A percentile compares a stretch with the other conserved stretches of the same genome.
phyloP scores from a whole-genome alignment of 179 eudicot species.

The Silene noctiflora region DNA sequence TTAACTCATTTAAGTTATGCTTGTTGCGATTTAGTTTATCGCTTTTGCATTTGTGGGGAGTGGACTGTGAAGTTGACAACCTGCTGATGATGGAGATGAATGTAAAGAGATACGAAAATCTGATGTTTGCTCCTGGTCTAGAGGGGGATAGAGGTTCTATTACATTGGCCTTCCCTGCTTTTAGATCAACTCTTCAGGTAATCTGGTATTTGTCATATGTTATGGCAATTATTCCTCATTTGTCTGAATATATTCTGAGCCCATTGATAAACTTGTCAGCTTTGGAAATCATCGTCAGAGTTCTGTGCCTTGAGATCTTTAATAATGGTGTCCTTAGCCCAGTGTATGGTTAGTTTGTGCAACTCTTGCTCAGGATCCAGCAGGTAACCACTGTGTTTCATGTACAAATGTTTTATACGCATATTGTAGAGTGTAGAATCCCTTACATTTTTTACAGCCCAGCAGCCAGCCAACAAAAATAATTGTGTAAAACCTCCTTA shows the following conservation, averaged over 20 bases:
- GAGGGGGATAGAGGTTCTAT: constrained; percentile 88
- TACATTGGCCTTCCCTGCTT: constrained; percentile 79
- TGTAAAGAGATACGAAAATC: constrained; percentile 53
- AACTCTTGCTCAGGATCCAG: constrained; percentile 73
- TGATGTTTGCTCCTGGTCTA: constrained; percentile 72
- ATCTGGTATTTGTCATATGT: constrained; percentile 24
- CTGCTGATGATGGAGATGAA: constrained; percentile 70
- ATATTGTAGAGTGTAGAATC: background rate
- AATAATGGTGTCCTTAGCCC: constrained; percentile 86
- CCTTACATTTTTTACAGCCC: background rate
- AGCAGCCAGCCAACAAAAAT: background rate
- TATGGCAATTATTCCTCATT: constrained; percentile 21
- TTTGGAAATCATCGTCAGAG: constrained; percentile 94
- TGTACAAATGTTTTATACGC: background rate
- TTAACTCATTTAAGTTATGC: constrained; percentile 38
- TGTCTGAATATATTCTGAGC: constrained; percentile 30
- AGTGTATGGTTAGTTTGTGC: constrained; percentile 71
- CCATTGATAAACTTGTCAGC: constrained; percentile 53
- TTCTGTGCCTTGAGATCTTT: constrained; percentile 91
- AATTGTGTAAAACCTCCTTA: no score
- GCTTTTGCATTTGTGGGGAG: constrained; percentile 83
- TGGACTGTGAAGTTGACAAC: constrained; percentile 67
- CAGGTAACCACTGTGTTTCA: constrained; percentile 44
- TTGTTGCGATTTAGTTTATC: constrained; percentile 77
- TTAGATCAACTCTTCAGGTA: constrained; percentile 73